phyloP scores from a whole-genome alignment of 2,329 filamentous ascomycete species.

The Graphilbum fragrans region DNA sequence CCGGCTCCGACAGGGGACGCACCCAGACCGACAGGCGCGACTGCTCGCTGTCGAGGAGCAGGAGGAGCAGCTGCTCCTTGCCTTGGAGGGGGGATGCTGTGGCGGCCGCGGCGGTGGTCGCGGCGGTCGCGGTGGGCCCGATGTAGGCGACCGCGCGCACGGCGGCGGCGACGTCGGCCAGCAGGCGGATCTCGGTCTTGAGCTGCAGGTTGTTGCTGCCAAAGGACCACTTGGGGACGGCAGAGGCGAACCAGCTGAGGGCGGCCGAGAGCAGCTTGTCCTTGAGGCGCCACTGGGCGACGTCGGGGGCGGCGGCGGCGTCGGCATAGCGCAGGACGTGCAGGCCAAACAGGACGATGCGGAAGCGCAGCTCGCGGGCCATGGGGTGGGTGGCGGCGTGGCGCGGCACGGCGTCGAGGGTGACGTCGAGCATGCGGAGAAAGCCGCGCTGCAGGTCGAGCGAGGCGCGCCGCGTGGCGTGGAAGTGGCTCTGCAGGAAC shows the following conservation, averaged over 20 bases:
- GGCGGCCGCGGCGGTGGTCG: conserved; percentile 41
- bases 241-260: conserved; percentile 74
- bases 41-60: conserved; percentile 77
- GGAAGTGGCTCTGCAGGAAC: conserved; percentile 90
- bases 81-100: conserved; percentile 42
- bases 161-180: conserved; percentile 60
- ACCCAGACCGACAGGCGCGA: conserved; percentile 81
- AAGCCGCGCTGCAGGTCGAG: conserved; percentile 73
- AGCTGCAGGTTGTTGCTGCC: conserved; percentile 88
- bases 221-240: conserved; percentile 80
- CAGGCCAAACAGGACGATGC: conserved; percentile 72
- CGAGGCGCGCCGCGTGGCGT: conserved; percentile 77
- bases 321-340: conserved; percentile 64
- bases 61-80: conserved; percentile 73
- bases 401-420: conserved; percentile 60
- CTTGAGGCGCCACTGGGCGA: conserved; percentile 70
- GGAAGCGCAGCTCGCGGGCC: conserved; percentile 83
- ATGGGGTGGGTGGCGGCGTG: conserved; percentile 65
- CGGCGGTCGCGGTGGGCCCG: conserved; percentile 36
- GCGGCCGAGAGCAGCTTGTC: conserved; percentile 80
- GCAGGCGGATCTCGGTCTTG: conserved; percentile 78
- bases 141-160: conserved; percentile 54
- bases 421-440: conserved; percentile 66
- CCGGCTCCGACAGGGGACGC: conserved; percentile 57
- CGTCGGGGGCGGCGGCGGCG: too few species aligned